Conservation (phyloP, 331 rosid species). For the Stylosanthes scabra region DNA sequence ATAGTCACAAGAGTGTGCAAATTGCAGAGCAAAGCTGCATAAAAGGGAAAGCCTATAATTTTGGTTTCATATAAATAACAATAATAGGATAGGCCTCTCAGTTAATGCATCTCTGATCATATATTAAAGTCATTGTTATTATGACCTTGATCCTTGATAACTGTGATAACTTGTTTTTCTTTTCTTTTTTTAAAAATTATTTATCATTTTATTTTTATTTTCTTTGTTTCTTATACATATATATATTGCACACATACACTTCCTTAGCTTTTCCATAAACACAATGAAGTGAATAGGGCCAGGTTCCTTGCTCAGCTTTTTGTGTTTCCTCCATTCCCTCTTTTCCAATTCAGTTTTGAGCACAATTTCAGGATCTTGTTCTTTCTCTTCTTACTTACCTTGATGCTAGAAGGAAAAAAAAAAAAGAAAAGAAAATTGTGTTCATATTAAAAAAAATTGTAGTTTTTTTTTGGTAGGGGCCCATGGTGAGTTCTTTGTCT, state of each 20-base stretch:
- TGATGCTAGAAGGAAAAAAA: constrained; percentile 12
- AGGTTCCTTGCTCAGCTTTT: constrained; percentile 49
- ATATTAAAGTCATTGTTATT: constrained; percentile 64
- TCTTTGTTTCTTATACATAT: constrained; percentile 26
- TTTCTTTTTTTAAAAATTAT: background rate
- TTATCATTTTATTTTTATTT: background rate
- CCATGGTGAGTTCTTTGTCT: constrained; percentile 38
- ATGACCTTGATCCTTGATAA: constrained; percentile 66
- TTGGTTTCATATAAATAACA: constrained; percentile 50
- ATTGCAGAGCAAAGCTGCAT: constrained; percentile 40
- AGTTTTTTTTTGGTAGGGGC: constrained; percentile 33
- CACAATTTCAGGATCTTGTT: constrained; percentile 46
- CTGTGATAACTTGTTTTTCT: constrained; percentile 53
- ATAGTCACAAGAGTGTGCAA: constrained; percentile 39
- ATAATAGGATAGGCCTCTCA: constrained; percentile 43
- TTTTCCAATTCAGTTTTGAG: constrained; percentile 34
- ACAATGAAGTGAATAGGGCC: constrained; percentile 42
- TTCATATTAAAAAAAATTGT: constrained; percentile 38
- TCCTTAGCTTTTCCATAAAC: constrained; percentile 73
- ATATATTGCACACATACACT: constrained; percentile 37
- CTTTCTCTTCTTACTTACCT: constrained; percentile 30
- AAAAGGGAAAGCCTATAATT: constrained; percentile 47
- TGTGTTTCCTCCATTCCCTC: constrained; percentile 43
- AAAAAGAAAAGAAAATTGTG: constrained; percentile 19
- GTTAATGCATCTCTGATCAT: constrained; percentile 47